Base-by-base conservation (phyloP, 257 asterid species). In the Solanum virginianum region DNA sequence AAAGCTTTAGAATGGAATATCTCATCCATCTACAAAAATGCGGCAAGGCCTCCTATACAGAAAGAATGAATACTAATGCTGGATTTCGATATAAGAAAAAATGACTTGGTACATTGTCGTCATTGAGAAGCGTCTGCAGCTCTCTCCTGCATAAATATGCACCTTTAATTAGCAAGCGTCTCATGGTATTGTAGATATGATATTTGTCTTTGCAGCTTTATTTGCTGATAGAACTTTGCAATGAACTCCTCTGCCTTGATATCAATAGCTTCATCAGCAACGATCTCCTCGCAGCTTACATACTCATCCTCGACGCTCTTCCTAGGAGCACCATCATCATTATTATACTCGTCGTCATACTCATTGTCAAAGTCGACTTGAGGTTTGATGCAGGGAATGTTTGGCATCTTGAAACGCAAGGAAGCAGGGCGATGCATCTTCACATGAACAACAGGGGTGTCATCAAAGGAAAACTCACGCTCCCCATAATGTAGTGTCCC, bases 391-490 rank as follows among this genome's bases (percentile, higher is more conserved):
- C 99, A 95, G 24, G 99, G 98, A 0, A 95, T 91, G 32, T 86
- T 87, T 0, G 97, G 98, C 94, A 95, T 81, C 89, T 89, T 95
- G 91, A 94, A 94, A 9, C 92, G 90, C 70, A 94, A 81, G 6
- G 98, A 92, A 29, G 98, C 83, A 60, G 96, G 97, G 8, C 98
- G 96, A 83, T 88, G 91, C 98, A 95, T 93, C 82, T 86, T 94
- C 13, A 95, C 85, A 32, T 88, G 94, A 54, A 91, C 53, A 0
- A 93, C 70, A 0, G 98, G 98, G 4, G 98, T 92, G 20, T 93
- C 93, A 43, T 90, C 94, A 55, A 95, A 94, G 4, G 98, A 92
- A 15, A 94, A 88, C 89, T 95, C 91, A 4, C 94, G 91, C 7
- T 95, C 95, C 5, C 98, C 98, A 53, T 93, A 92, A 60, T 85